phyloP scores from a whole-genome alignment of 73 alveolate species.

The Symbiodinium natans region DNA sequence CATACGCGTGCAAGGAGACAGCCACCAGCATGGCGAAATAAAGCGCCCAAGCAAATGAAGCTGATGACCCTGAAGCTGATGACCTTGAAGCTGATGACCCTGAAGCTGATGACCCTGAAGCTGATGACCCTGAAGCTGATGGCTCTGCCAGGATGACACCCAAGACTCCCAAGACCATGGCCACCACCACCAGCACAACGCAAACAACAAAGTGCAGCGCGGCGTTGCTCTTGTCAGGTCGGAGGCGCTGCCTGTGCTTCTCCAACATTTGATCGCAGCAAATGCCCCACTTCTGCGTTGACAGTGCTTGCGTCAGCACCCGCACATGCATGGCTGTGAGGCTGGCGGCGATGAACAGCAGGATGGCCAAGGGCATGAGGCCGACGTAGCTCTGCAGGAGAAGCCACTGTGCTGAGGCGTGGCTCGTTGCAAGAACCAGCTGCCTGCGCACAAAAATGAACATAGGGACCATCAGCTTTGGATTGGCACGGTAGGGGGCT shows the following conservation, averaged over 20 bases:
- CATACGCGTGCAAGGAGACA: neutral
- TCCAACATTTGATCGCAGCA: conserved; percentile 5
- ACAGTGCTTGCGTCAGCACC: neutral
- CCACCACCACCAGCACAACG: neutral
- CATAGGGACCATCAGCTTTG: conserved; percentile 1
- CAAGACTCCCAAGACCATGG: neutral
- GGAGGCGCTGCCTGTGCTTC: neutral
- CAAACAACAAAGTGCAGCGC: neutral
- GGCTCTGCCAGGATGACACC: neutral
- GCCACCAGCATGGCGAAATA: neutral
- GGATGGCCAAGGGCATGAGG: neutral
- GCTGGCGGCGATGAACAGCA: neutral
- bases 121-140: neutral
- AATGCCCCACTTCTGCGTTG: conserved; percentile 10
- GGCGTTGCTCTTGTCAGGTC: neutral
- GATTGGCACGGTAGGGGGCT: neutral
- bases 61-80: neutral
- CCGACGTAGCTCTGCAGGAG: neutral
- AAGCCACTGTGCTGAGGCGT: conserved; percentile 12
- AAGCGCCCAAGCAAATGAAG: neutral
- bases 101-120: neutral
- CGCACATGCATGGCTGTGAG: neutral
- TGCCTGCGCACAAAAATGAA: neutral
- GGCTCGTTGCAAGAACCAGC: conserved; percentile 34
- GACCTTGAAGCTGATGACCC: neutral